These are phyloP conservation scores for Calonectria henricotiae DNA, from an alignment of 2,329 filamentous ascomycete species.

Conservation along the genomic window DNA sequence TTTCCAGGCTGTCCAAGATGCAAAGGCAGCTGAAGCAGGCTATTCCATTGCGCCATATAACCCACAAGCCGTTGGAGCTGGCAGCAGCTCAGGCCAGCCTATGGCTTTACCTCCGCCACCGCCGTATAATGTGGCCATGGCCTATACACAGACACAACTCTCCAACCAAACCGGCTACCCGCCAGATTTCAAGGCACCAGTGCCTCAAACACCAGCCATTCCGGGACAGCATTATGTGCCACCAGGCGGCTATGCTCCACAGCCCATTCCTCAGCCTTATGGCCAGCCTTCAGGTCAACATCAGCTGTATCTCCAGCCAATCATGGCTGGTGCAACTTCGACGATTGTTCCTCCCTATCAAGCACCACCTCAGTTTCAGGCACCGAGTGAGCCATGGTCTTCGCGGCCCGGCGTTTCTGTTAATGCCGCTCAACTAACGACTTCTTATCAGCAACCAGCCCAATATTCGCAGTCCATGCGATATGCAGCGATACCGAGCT, in stretches of 20 bases:
- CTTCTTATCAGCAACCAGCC: slow-evolving; percentile 1
- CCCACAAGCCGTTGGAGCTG: slow-evolving; percentile 14
- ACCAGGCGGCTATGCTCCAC: slow-evolving; percentile 9
- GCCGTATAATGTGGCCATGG: slow-evolving; percentile 33
- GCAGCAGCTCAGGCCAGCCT: slow-evolving; percentile 25
- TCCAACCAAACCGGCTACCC: slow-evolving; percentile 12
- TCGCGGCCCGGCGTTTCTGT: not conserved
- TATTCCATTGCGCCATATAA: slow-evolving; percentile 45
- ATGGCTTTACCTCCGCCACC: slow-evolving; percentile 37
- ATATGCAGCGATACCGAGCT: not conserved
- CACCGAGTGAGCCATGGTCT: no score
- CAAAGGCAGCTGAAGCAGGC: slow-evolving; percentile 51
- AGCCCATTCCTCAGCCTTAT: slow-evolving; percentile 21
- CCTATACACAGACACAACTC: slow-evolving; percentile 4
- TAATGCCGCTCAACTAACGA: not conserved
- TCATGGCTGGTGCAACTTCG: not conserved
- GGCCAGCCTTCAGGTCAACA: slow-evolving; percentile 9
- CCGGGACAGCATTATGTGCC: slow-evolving; percentile 12
- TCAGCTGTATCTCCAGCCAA: slow-evolving; percentile 4
- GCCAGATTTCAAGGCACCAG: slow-evolving; percentile 31
- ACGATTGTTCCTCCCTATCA: slow-evolving; percentile 4
- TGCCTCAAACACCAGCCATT: not conserved
- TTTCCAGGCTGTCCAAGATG: slow-evolving; percentile 54
- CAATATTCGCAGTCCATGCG: not conserved
- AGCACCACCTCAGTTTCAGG: not conserved